These are phyloP conservation scores for Bullera alba DNA, from an alignment of 768 basidiomycete genomes.

Conservation along the genomic window DNA sequence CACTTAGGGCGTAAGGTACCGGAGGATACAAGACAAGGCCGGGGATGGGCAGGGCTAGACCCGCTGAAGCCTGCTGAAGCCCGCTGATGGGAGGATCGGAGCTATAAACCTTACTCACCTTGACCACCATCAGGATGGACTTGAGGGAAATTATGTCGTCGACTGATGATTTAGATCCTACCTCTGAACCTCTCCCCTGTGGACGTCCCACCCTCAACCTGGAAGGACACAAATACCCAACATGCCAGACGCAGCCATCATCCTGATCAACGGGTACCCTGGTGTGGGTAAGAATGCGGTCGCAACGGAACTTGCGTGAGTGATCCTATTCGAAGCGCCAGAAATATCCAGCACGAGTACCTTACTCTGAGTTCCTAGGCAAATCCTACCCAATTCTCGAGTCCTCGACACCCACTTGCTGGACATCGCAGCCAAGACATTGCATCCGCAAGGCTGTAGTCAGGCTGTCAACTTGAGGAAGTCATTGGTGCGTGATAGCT, in stretches of 20 bases:
- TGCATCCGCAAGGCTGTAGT: neutral
- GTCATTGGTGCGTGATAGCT: neutral
- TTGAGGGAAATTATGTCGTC: too few relatives aligned
- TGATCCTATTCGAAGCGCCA: neutral
- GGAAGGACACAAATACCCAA: too few relatives aligned
- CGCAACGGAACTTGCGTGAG: conserved; percentile 11
- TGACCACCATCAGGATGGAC: too few relatives aligned
- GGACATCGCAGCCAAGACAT: neutral
- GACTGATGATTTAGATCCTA: too few relatives aligned
- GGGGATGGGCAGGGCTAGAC: too few relatives aligned
- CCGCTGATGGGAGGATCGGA: too few relatives aligned
- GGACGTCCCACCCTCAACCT: too few relatives aligned
- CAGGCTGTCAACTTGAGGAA: neutral
- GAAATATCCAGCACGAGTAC: neutral
- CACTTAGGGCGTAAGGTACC: too few relatives aligned
- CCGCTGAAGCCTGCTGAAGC: too few relatives aligned
- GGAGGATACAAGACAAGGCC: too few relatives aligned
- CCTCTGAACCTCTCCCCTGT: too few relatives aligned
- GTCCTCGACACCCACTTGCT: neutral
- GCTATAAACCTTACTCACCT: too few relatives aligned
- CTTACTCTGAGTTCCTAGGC: neutral
- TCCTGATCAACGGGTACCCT: conserved; percentile 18
- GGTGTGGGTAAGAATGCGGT: conserved; percentile 12
- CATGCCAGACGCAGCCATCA: conserved; percentile 5
- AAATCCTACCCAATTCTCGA: neutral